Percentiles rank a stretch among this genome's conserved stretches.
phyloP scores from a whole-genome alignment of 805 yeast genomes.

The Jamesozyma jinghongensis region DNA sequence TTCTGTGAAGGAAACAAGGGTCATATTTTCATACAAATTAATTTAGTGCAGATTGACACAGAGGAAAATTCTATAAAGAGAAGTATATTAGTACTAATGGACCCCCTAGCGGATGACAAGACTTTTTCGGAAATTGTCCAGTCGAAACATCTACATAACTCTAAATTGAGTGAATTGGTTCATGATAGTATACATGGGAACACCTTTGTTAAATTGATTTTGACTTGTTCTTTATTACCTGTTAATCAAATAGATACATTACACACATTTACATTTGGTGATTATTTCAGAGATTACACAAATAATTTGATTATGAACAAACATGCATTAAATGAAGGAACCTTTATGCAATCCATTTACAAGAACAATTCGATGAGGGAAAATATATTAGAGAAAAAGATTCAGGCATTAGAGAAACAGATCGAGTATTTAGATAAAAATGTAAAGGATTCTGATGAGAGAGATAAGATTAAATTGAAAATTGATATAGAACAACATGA shows the following conservation, averaged over 20 bases:
- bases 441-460: not conserved
- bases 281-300: slow-evolving; percentile 9
- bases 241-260: slow-evolving; percentile 51
- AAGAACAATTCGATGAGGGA: not conserved
- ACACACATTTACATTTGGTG: slow-evolving; percentile 68
- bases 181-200: slow-evolving; percentile 80
- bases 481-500: not conserved
- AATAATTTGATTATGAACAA: not conserved
- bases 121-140: not conserved
- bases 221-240: slow-evolving; percentile 61
- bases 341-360: not conserved
- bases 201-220: slow-evolving; percentile 61
- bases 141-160: slow-evolving; percentile 32
- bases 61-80: not conserved
- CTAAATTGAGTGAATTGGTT: slow-evolving; percentile 51
- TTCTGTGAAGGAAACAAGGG: not conserved
- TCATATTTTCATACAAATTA: not conserved
- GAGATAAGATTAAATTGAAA: not conserved
- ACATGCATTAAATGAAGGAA: not conserved
- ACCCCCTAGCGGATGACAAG: not conserved
- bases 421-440: not conserved
- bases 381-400: not conserved
- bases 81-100: not conserved
- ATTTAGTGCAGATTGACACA: not conserved
- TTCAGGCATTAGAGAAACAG: not conserved